Conservation (phyloP, 2,329 filamentous ascomycete species). For the Phyllosticta citribraziliensis region DNA sequence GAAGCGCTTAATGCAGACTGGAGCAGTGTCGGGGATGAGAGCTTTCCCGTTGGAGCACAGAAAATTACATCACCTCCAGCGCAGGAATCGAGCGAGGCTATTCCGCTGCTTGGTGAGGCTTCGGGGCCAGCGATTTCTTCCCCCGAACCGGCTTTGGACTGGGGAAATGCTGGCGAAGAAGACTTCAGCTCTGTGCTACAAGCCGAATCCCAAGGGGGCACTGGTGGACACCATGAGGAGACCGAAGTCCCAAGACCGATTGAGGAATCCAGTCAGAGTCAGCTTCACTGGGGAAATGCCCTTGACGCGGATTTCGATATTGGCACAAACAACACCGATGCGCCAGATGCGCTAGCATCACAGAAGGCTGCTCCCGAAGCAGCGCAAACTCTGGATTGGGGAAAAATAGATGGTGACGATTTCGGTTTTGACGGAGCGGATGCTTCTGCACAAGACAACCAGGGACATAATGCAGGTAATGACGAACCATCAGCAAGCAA, state of each 20-base stretch:
- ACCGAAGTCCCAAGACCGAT: neutral
- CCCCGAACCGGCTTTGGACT: conserved; percentile 4
- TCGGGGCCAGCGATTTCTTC: conserved; percentile 14
- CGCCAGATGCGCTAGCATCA: neutral
- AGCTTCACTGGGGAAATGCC: neutral
- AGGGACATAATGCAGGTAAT: neutral
- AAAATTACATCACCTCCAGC: neutral
- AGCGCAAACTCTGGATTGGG: conserved; percentile 9
- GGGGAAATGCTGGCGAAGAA: conserved; percentile 12
- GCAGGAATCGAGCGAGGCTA: neutral
- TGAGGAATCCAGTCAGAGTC: neutral
- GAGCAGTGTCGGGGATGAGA: conserved; percentile 24
- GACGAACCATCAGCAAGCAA: neutral
- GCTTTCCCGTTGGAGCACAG: conserved; percentile 14
- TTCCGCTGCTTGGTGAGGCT: neutral
- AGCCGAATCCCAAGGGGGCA: neutral
- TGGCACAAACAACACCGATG: neutral
- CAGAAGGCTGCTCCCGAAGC: neutral
- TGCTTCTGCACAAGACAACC: neutral
- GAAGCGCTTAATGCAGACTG: conserved; percentile 23
- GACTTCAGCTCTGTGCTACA: conserved; percentile 4
- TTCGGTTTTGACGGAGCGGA: neutral
- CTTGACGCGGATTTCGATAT: neutral
- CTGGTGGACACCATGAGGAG: neutral
- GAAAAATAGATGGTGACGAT: neutral